phyloP scores from a whole-genome alignment of 306 rosid species.

The Citrullus amarus region DNA sequence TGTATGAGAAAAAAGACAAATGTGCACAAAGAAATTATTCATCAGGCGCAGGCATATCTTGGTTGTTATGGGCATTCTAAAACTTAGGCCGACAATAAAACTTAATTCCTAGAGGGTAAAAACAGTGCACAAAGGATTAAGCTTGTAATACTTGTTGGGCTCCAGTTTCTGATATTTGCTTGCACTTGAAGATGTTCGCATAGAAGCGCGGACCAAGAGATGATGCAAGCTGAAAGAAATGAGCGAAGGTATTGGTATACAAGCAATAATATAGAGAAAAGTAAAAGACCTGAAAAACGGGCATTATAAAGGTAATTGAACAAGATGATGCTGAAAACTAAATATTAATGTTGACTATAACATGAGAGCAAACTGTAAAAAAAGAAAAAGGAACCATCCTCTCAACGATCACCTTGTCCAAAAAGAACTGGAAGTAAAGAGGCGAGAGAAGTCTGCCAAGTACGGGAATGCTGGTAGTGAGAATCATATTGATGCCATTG shows the following conservation, averaged over 20 bases:
- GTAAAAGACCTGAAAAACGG: neutral
- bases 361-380: neutral
- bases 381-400: neutral
- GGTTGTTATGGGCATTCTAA: neutral
- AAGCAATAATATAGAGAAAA: neutral
- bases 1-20: neutral
- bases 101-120: neutral
- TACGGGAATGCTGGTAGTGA: slow-evolving; percentile 76
- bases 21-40: neutral
- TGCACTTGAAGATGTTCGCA: slow-evolving; percentile 92
- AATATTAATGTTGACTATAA: neutral
- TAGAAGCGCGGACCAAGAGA: slow-evolving; percentile 95
- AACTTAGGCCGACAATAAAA: neutral
- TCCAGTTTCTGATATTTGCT: slow-evolving; percentile 99
- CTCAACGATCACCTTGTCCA: slow-evolving; percentile 66
- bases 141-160: slow-evolving; percentile 71
- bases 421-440: slow-evolving; percentile 90
- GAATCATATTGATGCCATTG: slow-evolving; percentile 88
- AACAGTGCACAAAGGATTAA: slow-evolving; percentile 4
- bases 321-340: neutral
- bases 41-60: neutral
- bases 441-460: slow-evolving; percentile 94
- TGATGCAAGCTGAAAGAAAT: slow-evolving; percentile 74
- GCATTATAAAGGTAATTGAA: neutral
- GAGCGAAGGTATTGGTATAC: neutral